These are phyloP conservation scores for Cyberlindnera euphorbiiphila DNA, from an alignment of 805 yeast species.

Conservation along the genomic window DNA sequence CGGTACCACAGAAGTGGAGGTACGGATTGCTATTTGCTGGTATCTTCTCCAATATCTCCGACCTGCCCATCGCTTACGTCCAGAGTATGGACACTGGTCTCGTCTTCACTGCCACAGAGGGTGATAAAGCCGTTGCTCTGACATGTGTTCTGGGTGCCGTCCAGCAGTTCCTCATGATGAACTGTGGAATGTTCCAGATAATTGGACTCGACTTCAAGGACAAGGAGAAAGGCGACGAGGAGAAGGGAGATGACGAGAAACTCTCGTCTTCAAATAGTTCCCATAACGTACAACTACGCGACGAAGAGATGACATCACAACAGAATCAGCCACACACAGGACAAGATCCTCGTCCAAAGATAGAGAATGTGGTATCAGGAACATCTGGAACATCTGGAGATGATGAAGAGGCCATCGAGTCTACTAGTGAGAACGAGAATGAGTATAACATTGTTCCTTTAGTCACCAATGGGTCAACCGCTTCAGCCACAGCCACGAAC, in stretches of 20 bases:
- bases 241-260: conserved; percentile 5
- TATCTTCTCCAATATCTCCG: conserved; percentile 47
- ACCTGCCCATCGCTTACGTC: conserved; percentile 50
- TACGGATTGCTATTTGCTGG: conserved; percentile 48
- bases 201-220: conserved; percentile 64
- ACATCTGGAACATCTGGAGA: too few relatives aligned
- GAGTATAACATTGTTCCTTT: conserved; percentile 6
- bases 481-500: neutral
- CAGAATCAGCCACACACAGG: too few relatives aligned
- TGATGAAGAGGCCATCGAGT: conserved; percentile 1
- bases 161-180: conserved; percentile 63
- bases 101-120: conserved; percentile 37
- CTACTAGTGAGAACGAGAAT: neutral
- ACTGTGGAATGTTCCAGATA: conserved; percentile 68
- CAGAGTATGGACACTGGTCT: conserved; percentile 42
- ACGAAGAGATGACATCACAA: too few relatives aligned
- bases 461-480: conserved; percentile 2
- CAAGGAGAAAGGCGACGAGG: neutral
- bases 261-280: too few relatives aligned
- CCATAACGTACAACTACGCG: too few relatives aligned
- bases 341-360: conserved; percentile 2
- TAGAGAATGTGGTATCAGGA: too few relatives aligned
- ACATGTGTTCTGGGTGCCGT: conserved; percentile 41
- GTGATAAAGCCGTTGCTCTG: conserved; percentile 47
- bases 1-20: conserved; percentile 44